Evolutionary conservation across 202 grass and related monocot genomes (phyloP).

Genomic region (Zizania palustris): DNA sequence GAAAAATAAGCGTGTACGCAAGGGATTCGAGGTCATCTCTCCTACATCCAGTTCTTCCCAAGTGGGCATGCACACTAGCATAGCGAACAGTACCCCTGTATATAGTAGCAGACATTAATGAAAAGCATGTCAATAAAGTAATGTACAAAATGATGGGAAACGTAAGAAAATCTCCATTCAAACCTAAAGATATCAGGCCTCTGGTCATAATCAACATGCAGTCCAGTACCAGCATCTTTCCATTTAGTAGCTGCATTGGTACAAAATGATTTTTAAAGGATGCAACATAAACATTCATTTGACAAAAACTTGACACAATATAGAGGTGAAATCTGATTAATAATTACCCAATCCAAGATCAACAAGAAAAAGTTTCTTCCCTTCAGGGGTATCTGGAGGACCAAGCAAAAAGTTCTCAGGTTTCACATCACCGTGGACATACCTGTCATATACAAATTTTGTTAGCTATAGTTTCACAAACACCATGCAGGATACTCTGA

Average conservation of each 20-base stretch:
- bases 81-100: constrained; percentile 92
- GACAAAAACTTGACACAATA: constrained; percentile 32
- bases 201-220: constrained; percentile 88
- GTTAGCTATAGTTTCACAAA: constrained; percentile 39
- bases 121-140: constrained; percentile 29
- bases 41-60: constrained; percentile 93
- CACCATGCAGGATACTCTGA: constrained; percentile 23
- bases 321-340: constrained; percentile 30
- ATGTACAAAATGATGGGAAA: constrained; percentile 4
- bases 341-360: constrained; percentile 91
- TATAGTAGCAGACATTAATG: constrained; percentile 27
- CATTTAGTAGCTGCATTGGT: constrained; percentile 68
- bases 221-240: constrained; percentile 64
- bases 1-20: constrained; percentile 95
- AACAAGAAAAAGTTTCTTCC: constrained; percentile 94
- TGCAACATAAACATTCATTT: constrained; percentile 40
- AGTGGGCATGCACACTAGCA: constrained; percentile 90
- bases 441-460: constrained; percentile 52
- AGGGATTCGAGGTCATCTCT: constrained; percentile 98
- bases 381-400: constrained; percentile 72
- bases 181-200: constrained; percentile 96
- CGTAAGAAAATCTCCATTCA: constrained; percentile 9
- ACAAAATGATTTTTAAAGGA: constrained; percentile 45
- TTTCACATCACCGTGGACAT: constrained; percentile 92
- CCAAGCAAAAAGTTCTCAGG: constrained; percentile 97